These are phyloP conservation scores for Talaromyces sp. DNA, from an alignment of 2,329 filamentous ascomycete species.

Conservation along the genomic window DNA sequence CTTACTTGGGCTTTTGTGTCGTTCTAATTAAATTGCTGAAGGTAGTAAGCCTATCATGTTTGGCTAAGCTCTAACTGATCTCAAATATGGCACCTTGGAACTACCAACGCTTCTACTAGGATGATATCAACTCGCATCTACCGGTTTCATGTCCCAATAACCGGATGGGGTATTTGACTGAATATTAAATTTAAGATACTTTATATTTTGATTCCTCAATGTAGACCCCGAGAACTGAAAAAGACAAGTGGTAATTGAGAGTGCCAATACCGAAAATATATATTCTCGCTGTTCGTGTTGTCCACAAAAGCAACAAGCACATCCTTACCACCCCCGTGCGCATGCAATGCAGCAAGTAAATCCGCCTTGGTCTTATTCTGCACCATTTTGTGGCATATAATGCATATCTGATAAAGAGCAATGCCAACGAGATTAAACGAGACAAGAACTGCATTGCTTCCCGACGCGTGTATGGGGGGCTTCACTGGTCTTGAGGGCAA, in stretches of 20 bases:
- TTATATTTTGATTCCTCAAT: neutral
- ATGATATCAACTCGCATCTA: neutral
- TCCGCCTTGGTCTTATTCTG: neutral
- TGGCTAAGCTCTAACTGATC: neutral
- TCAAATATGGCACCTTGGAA: neutral
- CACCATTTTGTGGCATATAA: neutral
- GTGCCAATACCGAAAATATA: neutral
- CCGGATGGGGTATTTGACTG: neutral
- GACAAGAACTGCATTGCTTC: neutral
- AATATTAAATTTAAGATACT: too few relatives aligned
- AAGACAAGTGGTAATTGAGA: too few relatives aligned
- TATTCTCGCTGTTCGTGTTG: neutral
- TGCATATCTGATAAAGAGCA: neutral
- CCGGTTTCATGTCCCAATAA: neutral
- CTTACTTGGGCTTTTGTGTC: too few relatives aligned
- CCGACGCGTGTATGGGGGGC: neutral
- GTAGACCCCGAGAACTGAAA: too few relatives aligned
- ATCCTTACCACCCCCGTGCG: neutral
- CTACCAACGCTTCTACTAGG: neutral
- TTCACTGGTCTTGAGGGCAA: neutral
- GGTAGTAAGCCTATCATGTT: neutral
- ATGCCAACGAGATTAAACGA: neutral
- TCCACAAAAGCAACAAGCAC: neutral
- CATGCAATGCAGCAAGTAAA: neutral
- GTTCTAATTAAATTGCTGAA: too few relatives aligned